A percentile compares a stretch with the other conserved stretches of the same genome.
Conservation (phyloP, 768 basidiomycete genomes). For the Galerina marginata region DNA sequence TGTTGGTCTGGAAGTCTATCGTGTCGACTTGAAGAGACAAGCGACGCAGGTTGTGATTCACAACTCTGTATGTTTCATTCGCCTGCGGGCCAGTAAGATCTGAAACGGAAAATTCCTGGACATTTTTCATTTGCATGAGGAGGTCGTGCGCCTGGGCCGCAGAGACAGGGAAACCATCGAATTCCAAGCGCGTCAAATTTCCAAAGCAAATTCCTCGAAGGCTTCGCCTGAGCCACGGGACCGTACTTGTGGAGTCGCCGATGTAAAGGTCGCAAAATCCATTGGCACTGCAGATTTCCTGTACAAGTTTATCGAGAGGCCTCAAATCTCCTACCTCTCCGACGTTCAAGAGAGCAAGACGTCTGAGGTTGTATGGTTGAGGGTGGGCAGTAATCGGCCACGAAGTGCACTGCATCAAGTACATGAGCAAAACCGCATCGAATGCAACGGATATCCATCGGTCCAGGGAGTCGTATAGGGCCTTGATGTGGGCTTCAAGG, state of each 20-base stretch:
- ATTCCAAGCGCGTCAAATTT: slow-evolving; percentile 1
- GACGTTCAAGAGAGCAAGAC: neutral
- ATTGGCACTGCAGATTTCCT: neutral
- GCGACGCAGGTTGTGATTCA: neutral
- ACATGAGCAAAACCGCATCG: neutral
- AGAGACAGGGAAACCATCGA: neutral
- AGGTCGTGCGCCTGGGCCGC: slow-evolving; percentile 3
- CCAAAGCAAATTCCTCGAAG: neutral
- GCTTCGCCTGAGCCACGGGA: neutral
- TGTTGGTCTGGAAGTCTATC: neutral
- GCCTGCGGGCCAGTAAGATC: slow-evolving; percentile 1
- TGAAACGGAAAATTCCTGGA: slow-evolving; percentile 2
- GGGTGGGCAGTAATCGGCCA: neutral
- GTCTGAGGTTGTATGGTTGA: neutral
- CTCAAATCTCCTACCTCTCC: slow-evolving; percentile 1
- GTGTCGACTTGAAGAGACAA: slow-evolving; percentile 6
- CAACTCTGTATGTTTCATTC: neutral
- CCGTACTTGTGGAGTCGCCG: neutral
- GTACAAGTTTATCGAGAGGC: neutral
- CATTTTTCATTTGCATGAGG: neutral
- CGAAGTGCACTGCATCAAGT: neutral
- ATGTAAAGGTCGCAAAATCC: neutral
- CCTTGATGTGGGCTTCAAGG: too few species aligned
- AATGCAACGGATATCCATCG: slow-evolving; percentile 7
- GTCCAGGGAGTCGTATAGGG: neutral